Evolutionary conservation across 2,329 filamentous ascomycete species (phyloP).

Genomic region (Akanthomyces dipterigenus): DNA sequence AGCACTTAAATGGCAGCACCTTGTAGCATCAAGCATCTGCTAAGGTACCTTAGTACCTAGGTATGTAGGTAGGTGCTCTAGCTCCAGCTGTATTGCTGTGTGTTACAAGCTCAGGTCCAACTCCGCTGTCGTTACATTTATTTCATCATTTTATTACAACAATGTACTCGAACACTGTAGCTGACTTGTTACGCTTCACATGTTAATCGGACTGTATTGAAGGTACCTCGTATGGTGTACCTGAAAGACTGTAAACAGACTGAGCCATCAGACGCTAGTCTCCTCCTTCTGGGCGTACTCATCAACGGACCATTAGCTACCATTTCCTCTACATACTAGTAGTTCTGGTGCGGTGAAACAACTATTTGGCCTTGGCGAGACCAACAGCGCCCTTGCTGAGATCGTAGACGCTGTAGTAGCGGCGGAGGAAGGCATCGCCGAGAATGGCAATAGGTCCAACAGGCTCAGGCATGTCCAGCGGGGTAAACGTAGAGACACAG

Average conservation of each 20-base stretch:
- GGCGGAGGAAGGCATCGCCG: conserved; percentile 78
- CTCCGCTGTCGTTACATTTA: background rate
- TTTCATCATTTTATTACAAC: background rate
- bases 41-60: too few species aligned
- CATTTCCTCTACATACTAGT: background rate
- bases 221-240: conserved; percentile 9
- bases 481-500: conserved; percentile 97
- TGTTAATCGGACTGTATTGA: conserved; percentile 1
- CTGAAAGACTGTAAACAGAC: conserved; percentile 4
- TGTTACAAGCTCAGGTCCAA: background rate
- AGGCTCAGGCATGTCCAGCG: conserved; percentile 85
- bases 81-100: background rate
- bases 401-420: conserved; percentile 95
- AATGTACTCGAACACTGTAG: background rate
- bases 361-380: conserved; percentile 72
- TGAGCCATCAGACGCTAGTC: background rate
- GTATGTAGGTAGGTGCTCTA: too few species aligned
- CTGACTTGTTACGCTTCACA: background rate
- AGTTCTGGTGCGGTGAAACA: background rate
- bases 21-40: background rate
- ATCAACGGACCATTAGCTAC: background rate
- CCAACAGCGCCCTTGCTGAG: conserved; percentile 83
- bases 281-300: background rate
- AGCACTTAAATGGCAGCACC: background rate
- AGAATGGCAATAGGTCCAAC: conserved; percentile 90